phyloP scores from a whole-genome alignment of 2,329 filamentous ascomycete species.

The Pseudogymnoascus sp. region DNA sequence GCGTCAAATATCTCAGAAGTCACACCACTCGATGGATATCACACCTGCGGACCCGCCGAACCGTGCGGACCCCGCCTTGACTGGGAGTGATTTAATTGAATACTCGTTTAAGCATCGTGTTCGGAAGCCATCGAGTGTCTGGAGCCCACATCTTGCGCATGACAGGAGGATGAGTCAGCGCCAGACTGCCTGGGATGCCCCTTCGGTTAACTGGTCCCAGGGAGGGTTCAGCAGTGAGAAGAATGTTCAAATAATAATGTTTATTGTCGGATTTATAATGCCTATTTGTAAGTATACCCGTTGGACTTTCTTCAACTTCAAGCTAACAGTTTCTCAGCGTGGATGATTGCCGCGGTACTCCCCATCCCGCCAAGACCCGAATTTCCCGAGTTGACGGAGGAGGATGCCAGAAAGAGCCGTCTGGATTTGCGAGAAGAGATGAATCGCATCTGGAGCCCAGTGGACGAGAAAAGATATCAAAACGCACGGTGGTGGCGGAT shows the following conservation, averaged over 20 bases:
- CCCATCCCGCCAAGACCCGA: constrained; percentile 59
- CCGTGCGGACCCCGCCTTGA: constrained; percentile 20
- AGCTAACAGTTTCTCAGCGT: constrained; percentile 45
- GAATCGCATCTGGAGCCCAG: constrained; percentile 25
- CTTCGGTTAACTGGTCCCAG: constrained; percentile 61
- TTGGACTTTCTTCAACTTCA: constrained; percentile 14
- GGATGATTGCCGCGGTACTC: constrained; percentile 72
- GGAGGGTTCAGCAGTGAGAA: constrained; percentile 57
- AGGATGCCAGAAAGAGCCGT: constrained; percentile 27
- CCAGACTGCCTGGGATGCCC: constrained; percentile 65
- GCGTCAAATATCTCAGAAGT: constrained; percentile 21
- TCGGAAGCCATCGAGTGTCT: constrained; percentile 48
- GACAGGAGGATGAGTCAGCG: constrained; percentile 53
- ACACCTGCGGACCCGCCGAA: constrained; percentile 25
- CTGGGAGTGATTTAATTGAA: constrained; percentile 28
- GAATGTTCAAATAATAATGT: constrained; percentile 69
- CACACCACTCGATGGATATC: constrained; percentile 40
- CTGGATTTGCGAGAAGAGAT: constrained; percentile 26
- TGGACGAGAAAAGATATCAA: constrained; percentile 35
- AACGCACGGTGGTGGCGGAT: constrained; percentile 61
- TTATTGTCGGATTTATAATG: constrained; percentile 70
- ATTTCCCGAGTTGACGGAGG: constrained; percentile 44
- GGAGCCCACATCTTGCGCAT: constrained; percentile 65
- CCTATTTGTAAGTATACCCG: constrained; percentile 54
- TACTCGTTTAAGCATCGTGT: constrained; percentile 20